A percentile compares a stretch with the other conserved stretches of the same genome.
These are phyloP conservation scores for Emericellopsis cladophorae DNA, from an alignment of 2,329 filamentous ascomycete species.

Conservation along the genomic window DNA sequence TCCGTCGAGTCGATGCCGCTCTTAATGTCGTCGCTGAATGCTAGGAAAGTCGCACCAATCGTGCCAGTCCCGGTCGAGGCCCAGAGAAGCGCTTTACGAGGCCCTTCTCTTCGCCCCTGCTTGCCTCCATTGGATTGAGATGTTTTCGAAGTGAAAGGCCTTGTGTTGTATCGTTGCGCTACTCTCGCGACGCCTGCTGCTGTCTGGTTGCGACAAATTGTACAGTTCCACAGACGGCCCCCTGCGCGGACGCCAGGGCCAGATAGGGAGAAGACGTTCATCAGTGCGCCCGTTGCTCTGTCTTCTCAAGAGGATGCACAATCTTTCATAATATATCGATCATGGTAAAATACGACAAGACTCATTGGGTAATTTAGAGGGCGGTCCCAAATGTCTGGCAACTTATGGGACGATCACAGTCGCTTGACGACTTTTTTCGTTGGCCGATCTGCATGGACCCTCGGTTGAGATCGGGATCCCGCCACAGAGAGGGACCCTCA, in stretches of 20 bases:
- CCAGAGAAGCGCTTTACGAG: constrained; percentile 25
- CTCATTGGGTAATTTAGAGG: no score
- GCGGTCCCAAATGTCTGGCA: no score
- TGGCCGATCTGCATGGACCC: no score
- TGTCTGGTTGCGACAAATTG: constrained; percentile 19
- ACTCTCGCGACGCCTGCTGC: constrained; percentile 1
- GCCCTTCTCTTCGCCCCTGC: constrained; percentile 9
- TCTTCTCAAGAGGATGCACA: no score
- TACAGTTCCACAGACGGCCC: constrained; percentile 32
- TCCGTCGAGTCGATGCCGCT: constrained; percentile 64
- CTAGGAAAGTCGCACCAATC: constrained; percentile 31
- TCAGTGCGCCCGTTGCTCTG: constrained; percentile 9
- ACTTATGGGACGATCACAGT: no score
- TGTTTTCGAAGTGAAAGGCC: no score
- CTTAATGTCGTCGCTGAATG: constrained; percentile 58
- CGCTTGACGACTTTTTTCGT: no score
- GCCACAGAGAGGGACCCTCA: no score
- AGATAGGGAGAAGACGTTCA: constrained; percentile 28
- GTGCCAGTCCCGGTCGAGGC: constrained; percentile 39
- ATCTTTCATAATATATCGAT: no score
- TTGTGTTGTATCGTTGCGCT: no score
- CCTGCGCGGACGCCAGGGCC: constrained; percentile 23
- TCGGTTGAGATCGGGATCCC: no score
- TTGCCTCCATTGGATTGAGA: neutral
- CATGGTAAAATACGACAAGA: no score